These are phyloP conservation scores for Oryza longistaminata DNA, from an alignment of 176 grass and related monocot species.

Conservation along the genomic window DNA sequence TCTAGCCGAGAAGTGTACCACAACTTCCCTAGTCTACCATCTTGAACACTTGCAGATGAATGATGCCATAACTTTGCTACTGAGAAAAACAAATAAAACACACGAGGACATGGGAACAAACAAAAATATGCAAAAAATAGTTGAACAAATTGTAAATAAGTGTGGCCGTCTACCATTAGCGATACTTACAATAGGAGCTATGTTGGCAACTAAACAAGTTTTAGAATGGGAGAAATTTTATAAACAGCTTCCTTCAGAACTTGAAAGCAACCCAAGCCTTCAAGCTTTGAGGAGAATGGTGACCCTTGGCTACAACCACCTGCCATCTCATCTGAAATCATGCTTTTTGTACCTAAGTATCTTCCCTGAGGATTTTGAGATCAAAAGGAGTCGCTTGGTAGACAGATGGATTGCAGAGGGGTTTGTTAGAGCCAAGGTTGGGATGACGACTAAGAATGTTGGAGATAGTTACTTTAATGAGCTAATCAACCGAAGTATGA, in stretches of 20 bases:
- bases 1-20: background rate
- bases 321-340: background rate
- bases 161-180: background rate
- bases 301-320: background rate
- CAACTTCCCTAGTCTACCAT: background rate
- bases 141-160: background rate
- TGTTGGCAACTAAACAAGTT: no score
- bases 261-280: background rate
- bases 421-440: background rate
- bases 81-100: background rate
- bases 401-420: conserved; percentile 1
- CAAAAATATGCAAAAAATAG: background rate
- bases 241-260: background rate
- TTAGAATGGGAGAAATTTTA: no score
- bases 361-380: background rate
- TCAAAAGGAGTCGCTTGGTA: background rate
- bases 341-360: background rate
- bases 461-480: background rate
- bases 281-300: background rate
- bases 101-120: background rate
- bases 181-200: background rate
- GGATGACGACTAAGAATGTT: background rate
- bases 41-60: background rate
- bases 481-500: no score
- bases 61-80: background rate